These are phyloP conservation scores for Myriosclerotinia duriaeana DNA, from an alignment of 2,329 filamentous ascomycete species.

Conservation along the genomic window DNA sequence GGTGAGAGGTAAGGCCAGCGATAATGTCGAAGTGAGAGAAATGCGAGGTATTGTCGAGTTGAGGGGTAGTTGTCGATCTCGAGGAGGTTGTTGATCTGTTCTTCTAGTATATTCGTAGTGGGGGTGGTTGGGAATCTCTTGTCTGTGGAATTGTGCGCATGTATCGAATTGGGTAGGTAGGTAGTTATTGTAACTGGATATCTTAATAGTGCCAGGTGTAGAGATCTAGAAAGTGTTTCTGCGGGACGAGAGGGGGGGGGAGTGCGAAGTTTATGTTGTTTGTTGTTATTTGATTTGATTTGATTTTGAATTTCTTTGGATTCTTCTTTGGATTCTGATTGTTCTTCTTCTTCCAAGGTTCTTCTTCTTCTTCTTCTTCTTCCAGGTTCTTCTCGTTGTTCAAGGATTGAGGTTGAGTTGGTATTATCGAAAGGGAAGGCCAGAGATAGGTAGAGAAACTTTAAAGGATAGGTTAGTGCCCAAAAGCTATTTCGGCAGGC, in stretches of 20 bases:
- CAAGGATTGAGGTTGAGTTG: too few species aligned
- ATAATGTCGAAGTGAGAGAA: slow-evolving; percentile 1
- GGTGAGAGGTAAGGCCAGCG: background rate
- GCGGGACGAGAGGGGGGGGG: too few species aligned
- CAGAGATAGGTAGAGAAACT: too few species aligned
- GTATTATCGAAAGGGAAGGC: too few species aligned
- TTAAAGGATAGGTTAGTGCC: too few species aligned
- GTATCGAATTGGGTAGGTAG: slow-evolving; percentile 27
- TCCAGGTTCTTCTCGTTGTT: too few species aligned
- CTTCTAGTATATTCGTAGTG: slow-evolving; percentile 20
- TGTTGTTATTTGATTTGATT: background rate
- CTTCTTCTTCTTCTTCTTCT: too few species aligned
- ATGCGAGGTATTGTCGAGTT: slow-evolving; percentile 15
- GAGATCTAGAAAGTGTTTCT: slow-evolving; percentile 16
- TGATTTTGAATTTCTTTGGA: slow-evolving; percentile 1
- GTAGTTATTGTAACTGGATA: slow-evolving; percentile 14
- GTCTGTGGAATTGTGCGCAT: slow-evolving; percentile 26
- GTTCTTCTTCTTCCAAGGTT: too few species aligned
- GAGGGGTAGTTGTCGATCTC: slow-evolving; percentile 23
- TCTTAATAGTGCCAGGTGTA: slow-evolving; percentile 3
- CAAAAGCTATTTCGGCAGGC: slow-evolving; percentile 17
- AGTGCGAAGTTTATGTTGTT: background rate
- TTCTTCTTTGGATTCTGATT: too few species aligned
- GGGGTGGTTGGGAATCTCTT: slow-evolving; percentile 14
- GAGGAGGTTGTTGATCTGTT: slow-evolving; percentile 13